Evolutionary conservation across 2,329 filamentous ascomycete species (phyloP).

Genomic region (Trichoderma cornu-damae): DNA sequence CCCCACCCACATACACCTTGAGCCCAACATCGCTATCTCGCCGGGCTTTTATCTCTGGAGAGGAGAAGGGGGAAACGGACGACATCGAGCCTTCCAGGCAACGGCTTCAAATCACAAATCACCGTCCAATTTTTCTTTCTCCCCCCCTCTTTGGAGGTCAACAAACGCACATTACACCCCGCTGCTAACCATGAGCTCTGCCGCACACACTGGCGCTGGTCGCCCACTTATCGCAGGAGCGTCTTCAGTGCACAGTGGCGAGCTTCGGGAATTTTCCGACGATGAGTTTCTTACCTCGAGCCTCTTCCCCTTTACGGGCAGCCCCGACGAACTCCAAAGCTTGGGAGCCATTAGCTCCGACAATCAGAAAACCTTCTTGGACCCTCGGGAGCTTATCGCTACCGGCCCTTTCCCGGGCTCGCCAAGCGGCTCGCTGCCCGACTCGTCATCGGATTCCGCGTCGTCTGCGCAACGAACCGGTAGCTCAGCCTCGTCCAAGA

Average conservation of each 20-base stretch:
- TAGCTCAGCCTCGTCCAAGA: too few species aligned
- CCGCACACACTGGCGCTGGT: constrained; percentile 29
- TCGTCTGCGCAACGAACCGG: too few species aligned
- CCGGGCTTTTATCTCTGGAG: constrained; percentile 3
- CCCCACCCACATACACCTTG: constrained; percentile 7
- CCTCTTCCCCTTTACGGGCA: constrained; percentile 35
- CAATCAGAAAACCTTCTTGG: constrained; percentile 32
- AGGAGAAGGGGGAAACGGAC: neutral
- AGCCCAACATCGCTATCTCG: constrained; percentile 4
- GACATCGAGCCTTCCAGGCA: neutral
- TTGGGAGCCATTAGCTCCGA: constrained; percentile 30
- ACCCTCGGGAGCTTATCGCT: constrained; percentile 33
- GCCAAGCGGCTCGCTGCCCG: constrained; percentile 41
- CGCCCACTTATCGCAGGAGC: constrained; percentile 38
- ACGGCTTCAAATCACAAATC: constrained; percentile 1
- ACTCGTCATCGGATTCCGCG: constrained; percentile 50
- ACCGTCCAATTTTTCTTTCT: too few species aligned
- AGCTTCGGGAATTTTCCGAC: constrained; percentile 37
- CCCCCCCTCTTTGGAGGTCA: constrained; percentile 17
- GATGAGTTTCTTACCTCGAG: constrained; percentile 33
- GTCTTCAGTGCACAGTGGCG: constrained; percentile 34
- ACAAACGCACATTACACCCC: constrained; percentile 19
- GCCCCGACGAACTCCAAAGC: constrained; percentile 36
- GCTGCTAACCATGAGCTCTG: constrained; percentile 35
- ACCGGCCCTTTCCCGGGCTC: constrained; percentile 39